These are phyloP conservation scores for Penicillium sp. DNA, from an alignment of 2,329 filamentous ascomycete genomes.

Conservation along the genomic window DNA sequence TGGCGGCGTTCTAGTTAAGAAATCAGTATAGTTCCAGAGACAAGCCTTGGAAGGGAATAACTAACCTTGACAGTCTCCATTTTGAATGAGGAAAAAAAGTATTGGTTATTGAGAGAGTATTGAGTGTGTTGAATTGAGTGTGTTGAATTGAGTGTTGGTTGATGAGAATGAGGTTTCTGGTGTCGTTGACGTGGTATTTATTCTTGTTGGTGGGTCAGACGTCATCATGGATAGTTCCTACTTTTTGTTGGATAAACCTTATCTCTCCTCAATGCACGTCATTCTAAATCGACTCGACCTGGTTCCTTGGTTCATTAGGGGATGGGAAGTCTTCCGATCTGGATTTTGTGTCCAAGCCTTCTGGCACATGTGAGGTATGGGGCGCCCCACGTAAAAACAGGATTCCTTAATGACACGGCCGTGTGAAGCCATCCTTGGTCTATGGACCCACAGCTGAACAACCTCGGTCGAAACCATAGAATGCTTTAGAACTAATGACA, in stretches of 20 bases:
- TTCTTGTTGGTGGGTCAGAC: neutral
- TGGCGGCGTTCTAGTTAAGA: slow-evolving; percentile 54
- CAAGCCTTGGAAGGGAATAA: neutral
- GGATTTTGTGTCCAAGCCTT: neutral
- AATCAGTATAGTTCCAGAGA: neutral
- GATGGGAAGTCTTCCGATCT: neutral
- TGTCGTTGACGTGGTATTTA: neutral
- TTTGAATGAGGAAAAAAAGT: neutral
- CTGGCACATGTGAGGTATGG: neutral
- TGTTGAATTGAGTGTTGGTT: neutral
- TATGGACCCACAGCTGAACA: neutral
- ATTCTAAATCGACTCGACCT: neutral
- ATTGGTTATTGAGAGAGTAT: neutral
- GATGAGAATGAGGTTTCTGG: neutral
- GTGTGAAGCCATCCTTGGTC: neutral
- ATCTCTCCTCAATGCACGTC: neutral
- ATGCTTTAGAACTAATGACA: neutral
- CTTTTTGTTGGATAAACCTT: neutral
- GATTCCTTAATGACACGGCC: neutral
- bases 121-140: neutral
- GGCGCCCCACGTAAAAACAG: neutral
- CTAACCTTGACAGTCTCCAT: slow-evolving; percentile 25
- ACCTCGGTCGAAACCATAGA: neutral
- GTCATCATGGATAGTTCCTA: neutral
- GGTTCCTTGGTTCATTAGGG: neutral